Evolutionary conservation across 768 basidiomycete genomes (phyloP).

Genomic region (Daedaleopsis sinensis): DNA sequence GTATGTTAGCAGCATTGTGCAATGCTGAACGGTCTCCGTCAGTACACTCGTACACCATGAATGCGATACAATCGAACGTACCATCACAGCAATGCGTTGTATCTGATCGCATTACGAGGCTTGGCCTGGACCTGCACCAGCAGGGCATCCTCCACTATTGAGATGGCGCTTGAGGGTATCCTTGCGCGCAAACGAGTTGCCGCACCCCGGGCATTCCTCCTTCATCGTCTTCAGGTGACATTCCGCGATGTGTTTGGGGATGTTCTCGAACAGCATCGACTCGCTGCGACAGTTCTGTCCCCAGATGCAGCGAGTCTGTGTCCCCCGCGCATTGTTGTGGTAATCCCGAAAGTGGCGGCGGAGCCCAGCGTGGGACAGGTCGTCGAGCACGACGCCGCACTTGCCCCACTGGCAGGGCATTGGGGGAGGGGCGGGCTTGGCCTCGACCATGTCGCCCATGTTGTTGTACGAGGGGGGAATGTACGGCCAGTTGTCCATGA

Average conservation of each 20-base stretch:
- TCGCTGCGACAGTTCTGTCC: constrained; percentile 11
- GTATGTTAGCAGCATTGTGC: no score
- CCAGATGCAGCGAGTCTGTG: constrained; percentile 10
- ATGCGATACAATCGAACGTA: neutral
- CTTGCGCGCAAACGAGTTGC: constrained; percentile 13
- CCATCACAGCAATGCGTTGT: neutral
- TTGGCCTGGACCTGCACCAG: neutral
- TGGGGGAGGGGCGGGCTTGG: neutral
- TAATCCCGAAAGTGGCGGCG: constrained; percentile 14
- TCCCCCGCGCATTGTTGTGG: constrained; percentile 6
- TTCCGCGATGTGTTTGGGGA: constrained; percentile 23
- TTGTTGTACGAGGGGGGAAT: neutral
- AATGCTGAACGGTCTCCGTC: no score
- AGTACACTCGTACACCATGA: no score
- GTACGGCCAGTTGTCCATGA: no score
- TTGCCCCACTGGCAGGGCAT: constrained; percentile 1
- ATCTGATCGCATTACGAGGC: no score
- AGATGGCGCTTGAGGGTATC: constrained; percentile 22
- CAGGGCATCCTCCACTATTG: neutral
- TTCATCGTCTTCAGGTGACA: constrained; percentile 19
- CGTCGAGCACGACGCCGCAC: constrained; percentile 10
- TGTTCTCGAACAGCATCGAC: constrained; percentile 21
- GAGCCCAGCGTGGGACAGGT: constrained; percentile 11
- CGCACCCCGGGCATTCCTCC: constrained; percentile 8
- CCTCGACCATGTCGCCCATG: neutral